Conservation (phyloP, 78 protist genomes). For the Dictyostelium citrinum region DNA sequence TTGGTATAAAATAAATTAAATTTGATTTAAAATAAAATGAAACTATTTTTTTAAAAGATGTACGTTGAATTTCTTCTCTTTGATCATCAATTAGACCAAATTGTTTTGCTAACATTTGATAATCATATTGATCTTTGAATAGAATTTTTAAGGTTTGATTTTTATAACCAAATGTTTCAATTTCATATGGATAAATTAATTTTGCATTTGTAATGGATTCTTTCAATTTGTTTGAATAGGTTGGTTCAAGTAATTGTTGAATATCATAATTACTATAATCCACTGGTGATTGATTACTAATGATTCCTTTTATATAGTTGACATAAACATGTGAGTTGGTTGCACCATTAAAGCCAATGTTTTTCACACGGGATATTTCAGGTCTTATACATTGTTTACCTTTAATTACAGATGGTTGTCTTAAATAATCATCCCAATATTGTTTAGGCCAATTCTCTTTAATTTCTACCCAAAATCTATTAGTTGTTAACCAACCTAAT, state of each 20-base stretch:
- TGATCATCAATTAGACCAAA: constrained; percentile 84
- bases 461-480: constrained; percentile 85
- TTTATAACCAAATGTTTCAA: constrained; percentile 14
- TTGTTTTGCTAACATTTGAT: background rate
- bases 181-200: constrained; percentile 16
- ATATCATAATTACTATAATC: background rate
- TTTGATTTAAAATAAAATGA: constrained; percentile 57
- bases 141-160: constrained; percentile 13
- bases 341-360: constrained; percentile 86
- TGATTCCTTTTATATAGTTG: constrained; percentile 52
- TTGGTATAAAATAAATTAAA: constrained; percentile 37
- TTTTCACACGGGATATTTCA: constrained; percentile 85
- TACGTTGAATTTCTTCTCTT: constrained; percentile 87
- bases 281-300: background rate
- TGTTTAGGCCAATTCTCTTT: constrained; percentile 84
- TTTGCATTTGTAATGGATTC: background rate
- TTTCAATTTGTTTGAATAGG: constrained; percentile 29
- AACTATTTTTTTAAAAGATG: constrained; percentile 87
- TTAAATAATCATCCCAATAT: constrained; percentile 96
- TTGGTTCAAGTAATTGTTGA: constrained; percentile 25
- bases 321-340: constrained; percentile 73
- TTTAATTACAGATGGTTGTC: constrained; percentile 53
- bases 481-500: constrained; percentile 92
- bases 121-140: background rate
- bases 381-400: constrained; percentile 89